phyloP scores from a whole-genome alignment of 116 monocot genomes.

The Dioscorea cayenensis region DNA sequence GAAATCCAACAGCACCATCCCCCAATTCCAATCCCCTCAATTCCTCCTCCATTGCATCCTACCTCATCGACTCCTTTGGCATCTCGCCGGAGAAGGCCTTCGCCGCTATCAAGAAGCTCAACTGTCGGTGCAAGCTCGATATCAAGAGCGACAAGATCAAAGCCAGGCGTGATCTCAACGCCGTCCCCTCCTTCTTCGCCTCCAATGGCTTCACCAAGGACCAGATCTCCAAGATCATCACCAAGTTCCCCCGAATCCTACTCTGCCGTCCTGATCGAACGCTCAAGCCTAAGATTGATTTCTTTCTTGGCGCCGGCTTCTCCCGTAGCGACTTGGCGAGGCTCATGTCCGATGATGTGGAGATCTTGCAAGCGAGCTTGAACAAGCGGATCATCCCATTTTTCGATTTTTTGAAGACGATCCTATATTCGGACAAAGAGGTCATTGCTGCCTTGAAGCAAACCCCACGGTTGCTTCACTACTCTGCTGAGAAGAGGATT shows the following conservation, averaged over 20 bases:
- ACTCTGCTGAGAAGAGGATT: background rate
- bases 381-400: conserved; percentile 12
- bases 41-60: conserved; percentile 2
- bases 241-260: conserved; percentile 24
- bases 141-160: conserved; percentile 8
- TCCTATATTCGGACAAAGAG: conserved; percentile 1
- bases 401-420: conserved; percentile 8
- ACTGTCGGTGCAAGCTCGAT: too few relatives aligned
- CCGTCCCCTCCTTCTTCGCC: conserved; percentile 36
- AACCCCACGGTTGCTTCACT: conserved; percentile 7
- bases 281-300: conserved; percentile 48
- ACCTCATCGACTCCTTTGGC: conserved; percentile 32
- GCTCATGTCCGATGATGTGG: conserved; percentile 15
- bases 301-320: conserved; percentile 27
- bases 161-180: conserved; percentile 14
- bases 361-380: conserved; percentile 17
- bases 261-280: conserved; percentile 15
- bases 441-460: conserved; percentile 4
- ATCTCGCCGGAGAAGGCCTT: conserved; percentile 25
- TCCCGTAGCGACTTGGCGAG: conserved; percentile 11
- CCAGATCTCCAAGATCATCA: conserved; percentile 22
- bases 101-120: conserved; percentile 11
- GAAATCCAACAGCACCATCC: background rate
- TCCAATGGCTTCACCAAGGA: conserved; percentile 21
- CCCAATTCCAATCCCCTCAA: background rate